Base-by-base conservation (phyloP, 2,329 filamentous ascomycete genomes). In the Tolypocladium capitatum region DNA sequence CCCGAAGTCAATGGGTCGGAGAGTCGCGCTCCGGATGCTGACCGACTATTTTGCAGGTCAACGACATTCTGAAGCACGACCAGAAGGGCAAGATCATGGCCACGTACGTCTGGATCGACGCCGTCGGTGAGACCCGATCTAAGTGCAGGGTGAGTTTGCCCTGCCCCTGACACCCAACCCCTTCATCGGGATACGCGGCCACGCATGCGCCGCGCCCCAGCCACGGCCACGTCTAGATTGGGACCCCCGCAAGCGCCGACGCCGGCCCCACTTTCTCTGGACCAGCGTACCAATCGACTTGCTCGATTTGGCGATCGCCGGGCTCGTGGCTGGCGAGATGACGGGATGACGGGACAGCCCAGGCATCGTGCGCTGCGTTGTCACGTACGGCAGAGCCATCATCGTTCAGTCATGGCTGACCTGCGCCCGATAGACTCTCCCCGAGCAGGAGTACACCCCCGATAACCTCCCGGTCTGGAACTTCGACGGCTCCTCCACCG, bases 101-200 rank as follows among this genome's bases (percentile, higher is more conserved):
- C 64, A 91, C 96, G 74, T 96, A 96, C 73, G 82, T 96, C 76
- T 96, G 91, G 91, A 84, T 96, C 66, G 90, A 96, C 64, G 76
- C 85, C 56, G 70, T 73, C 56, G 89, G 90, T 66, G 83, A 84
- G 62, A 78, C 86, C 59, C 89, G 92, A 62, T 95, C 89, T 67
- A 98, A 97, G 77, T 91, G 86, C 65, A 94, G 89, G 79, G 91
- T 96, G 76, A 76, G 87, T n/a, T n/a, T n/a, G n/a, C n/a, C n/a
- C n/a, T n/a, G n/a, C n/a, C n/a, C n/a, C n/a, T n/a, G n/a, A n/a
- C n/a, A n/a, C n/a, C n/a, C n/a, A n/a, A n/a, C n/a, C n/a, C n/a
- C n/a, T n/a, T n/a, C n/a, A n/a, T 24, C 24, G 24, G 24, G 16
- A 24, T 30, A 13, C 27, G 42, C 43, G 43, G 3, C 43, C 20